Conservation (phyloP, 352 stramenopile genomes). For the Pythium vanterpoolii region DNA sequence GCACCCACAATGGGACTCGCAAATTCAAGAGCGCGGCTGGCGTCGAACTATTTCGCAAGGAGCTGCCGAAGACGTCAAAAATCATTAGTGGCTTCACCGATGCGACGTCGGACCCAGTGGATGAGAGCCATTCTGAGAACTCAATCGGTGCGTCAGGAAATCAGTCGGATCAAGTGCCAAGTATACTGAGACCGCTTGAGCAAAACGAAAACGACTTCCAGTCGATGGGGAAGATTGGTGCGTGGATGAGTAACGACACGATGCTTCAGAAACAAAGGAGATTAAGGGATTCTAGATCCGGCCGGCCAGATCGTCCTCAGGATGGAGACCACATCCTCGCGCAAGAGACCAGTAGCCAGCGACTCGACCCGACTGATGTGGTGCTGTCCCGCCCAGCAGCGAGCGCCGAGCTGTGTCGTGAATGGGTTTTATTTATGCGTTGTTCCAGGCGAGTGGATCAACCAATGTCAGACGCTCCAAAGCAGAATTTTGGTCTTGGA, state of each 20-base stretch:
- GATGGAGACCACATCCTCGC: conserved; percentile 46
- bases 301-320: conserved; percentile 12
- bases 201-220: conserved; percentile 47
- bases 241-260: conserved; percentile 57
- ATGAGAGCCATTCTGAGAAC: neutral
- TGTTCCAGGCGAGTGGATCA: conserved; percentile 35
- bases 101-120: conserved; percentile 1
- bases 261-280: conserved; percentile 40
- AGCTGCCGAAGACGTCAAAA: conserved; percentile 39
- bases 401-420: conserved; percentile 48
- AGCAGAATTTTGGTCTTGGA: conserved; percentile 33
- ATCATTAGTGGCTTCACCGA: conserved; percentile 37
- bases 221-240: conserved; percentile 60
- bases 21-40: conserved; percentile 66
- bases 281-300: conserved; percentile 22
- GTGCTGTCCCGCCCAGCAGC: conserved; percentile 38
- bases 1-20: conserved; percentile 40
- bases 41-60: conserved; percentile 73
- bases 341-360: conserved; percentile 30
- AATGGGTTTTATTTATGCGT: conserved; percentile 67
- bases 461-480: neutral
- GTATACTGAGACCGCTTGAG: conserved; percentile 32
- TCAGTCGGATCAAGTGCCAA: conserved; percentile 27
- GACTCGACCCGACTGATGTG: conserved; percentile 21
- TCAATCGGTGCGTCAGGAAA: neutral